Evolutionary conservation across 1,284 basidiomycete species (phyloP), one percentile per base, ranked within the genome.

Genomic region (Cryptococcus hybrid): DNA sequence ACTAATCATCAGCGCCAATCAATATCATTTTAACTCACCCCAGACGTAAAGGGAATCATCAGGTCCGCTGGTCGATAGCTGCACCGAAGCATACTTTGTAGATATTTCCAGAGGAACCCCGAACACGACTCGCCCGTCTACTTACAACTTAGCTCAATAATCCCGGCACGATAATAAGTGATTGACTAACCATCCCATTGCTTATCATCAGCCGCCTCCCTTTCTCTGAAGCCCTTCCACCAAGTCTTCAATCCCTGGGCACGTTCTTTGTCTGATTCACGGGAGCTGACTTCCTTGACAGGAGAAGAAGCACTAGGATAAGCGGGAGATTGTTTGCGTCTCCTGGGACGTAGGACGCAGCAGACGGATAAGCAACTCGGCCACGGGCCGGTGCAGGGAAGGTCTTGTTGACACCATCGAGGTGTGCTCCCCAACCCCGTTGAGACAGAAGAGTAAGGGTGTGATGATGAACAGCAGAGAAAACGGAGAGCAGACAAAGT

Each of bases 1-100:
- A 2, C 95, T 81, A 72, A 70, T 36, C 52, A 60, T 59, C 45
- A 52, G 59, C 47, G 13, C 38, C 3, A 34, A 51, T 36, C 8
- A 34, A 5, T 40, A 3, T 24, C 53, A 35, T 46, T 13, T 7
- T 15, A 3, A 53, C 52, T 61, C 49, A 70, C 67, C 74, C 88
- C 89, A 92, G 5, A 92, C 88, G 71, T 90, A 92, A 24, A 92
- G 81, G 61, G 88, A 85, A 7, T 89, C 91, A 63, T 87, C 86
- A 12, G 86, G 82, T 57, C 88, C 89, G 11, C 89, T 89, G 11
- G 89, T 87, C n/a, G 94, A 94, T n/a, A 89, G 92, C 71, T 95
- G 92, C 1, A 96, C 93, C 67, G 86, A 89, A 18, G 95, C 94
- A 74, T 89, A 89, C 68, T 85, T 84, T 67, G 98, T 82, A 56